Evolutionary conservation across 2,329 filamentous ascomycete genomes (phyloP), one percentile per base, ranked within the genome.

Genomic region (Rachicladosporium sp.): DNA sequence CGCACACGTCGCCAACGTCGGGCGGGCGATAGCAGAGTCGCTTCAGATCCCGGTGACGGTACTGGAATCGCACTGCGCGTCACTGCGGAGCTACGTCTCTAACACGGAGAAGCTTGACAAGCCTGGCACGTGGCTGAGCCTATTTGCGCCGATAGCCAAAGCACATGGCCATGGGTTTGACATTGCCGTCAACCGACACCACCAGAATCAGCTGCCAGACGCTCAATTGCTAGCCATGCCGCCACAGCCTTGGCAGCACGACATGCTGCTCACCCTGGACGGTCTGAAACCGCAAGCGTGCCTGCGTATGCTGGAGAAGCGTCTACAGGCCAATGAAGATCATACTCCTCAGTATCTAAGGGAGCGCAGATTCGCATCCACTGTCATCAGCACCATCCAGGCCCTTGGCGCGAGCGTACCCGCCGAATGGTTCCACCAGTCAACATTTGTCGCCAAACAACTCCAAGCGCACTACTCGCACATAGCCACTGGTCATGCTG

Each of bases 11-110:
- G 70, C 71, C 41, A 77, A 86, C 44, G 79, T 93, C 21, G 70
- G 75, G 9, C 69, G 74, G 11, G 74, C 76, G 32, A 76, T 93
- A 46, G 73, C 80, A 13, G 70, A 76, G 15, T 80, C 75, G 46
- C 80, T 93, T 69, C 82, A 89, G 53, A 78, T 93, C 41, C 71
- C 78, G 35, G 67, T 70, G 2, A 61, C 66, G 1, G 72, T 76
- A n/a, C 65, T 93, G 3, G 68, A 72, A 33, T 56, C 60, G 5
- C 75, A 78, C 41, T 64, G 93, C 9, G 63, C 66, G 7, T 69
- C 71, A 21, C 82, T 93, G 70, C 71, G 74, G 10, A 67, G 63
- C 11, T 82, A 76, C 55, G 67, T 65, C 2, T 62, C 63, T 41
- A 67, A 69, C 47, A 36, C 49, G 33, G 50, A 46, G 29, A 43